phyloP scores from a whole-genome alignment of 2,329 filamentous ascomycete genomes.

The Basipetospora chlamydospora region DNA sequence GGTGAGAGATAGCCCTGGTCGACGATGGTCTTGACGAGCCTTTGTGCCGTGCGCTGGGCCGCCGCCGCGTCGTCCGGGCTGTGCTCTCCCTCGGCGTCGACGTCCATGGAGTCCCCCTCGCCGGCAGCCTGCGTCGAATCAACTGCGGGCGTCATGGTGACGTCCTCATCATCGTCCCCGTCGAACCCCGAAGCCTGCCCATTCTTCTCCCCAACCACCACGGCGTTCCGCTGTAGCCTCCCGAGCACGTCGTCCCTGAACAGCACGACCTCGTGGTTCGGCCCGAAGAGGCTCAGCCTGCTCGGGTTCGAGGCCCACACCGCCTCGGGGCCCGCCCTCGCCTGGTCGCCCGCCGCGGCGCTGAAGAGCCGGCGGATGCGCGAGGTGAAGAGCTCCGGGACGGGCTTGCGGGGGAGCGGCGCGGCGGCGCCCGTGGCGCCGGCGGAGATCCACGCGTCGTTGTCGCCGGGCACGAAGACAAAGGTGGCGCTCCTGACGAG shows the following conservation, averaged over 20 bases:
- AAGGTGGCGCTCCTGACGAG: conserved; percentile 72
- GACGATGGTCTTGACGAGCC: conserved; percentile 78
- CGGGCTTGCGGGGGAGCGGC: conserved; percentile 51
- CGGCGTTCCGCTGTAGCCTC: conserved; percentile 60
- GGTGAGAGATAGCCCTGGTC: conserved; percentile 83
- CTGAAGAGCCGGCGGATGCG: conserved; percentile 68
- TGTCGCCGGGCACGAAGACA: conserved; percentile 87
- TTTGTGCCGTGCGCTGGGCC: conserved; percentile 47
- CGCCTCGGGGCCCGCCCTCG: conserved; percentile 47
- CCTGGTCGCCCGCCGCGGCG: conserved; percentile 41
- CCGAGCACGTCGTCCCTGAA: conserved; percentile 78
- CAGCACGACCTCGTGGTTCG: conserved; percentile 72
- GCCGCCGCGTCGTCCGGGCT: conserved; percentile 8
- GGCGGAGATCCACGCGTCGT: conserved; percentile 89
- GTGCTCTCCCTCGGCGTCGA: conserved; percentile 17
- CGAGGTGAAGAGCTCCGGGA: conserved; percentile 85
- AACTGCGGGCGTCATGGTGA: conserved; percentile 12
- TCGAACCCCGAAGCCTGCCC: too few relatives aligned
- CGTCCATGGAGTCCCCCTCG: conserved; percentile 22
- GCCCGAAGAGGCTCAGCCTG: conserved; percentile 71
- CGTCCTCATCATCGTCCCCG: conserved; percentile 16
- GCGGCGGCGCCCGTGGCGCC: conserved; percentile 64
- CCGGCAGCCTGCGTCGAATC: conserved; percentile 10
- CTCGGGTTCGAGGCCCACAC: conserved; percentile 84
- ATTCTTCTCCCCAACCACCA: conserved; percentile 62